A percentile compares a stretch with the other conserved stretches of the same genome.
phyloP scores from a whole-genome alignment of 1,284 basidiomycete genomes.

The Stygiomarasmius scandens region DNA sequence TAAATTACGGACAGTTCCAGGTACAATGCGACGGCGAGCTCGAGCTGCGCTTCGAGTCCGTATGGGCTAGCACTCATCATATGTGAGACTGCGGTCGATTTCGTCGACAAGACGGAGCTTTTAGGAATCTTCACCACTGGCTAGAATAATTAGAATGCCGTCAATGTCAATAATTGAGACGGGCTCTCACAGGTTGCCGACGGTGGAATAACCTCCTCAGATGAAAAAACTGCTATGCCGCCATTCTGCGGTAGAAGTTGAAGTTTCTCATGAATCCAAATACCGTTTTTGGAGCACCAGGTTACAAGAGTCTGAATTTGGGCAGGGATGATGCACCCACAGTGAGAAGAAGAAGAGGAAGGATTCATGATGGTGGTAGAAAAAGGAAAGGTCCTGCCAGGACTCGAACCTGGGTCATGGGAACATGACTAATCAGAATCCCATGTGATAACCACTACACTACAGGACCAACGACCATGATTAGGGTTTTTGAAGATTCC shows the following conservation, averaged over 20 bases:
- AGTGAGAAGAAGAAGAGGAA: too few species aligned
- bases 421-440: slow-evolving; percentile 1
- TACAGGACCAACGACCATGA: not conserved
- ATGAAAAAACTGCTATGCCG: slow-evolving; percentile 44
- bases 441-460: slow-evolving; percentile 8
- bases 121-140: slow-evolving; percentile 72
- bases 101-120: slow-evolving; percentile 61
- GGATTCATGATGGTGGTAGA: too few species aligned
- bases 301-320: slow-evolving; percentile 23
- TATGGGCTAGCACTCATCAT: slow-evolving; percentile 47
- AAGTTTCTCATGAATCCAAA: slow-evolving; percentile 51
- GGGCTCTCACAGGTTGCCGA: slow-evolving; percentile 39
- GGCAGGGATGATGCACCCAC: too few species aligned
- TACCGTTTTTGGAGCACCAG: slow-evolving; percentile 49
- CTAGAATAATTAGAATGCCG: not conserved
- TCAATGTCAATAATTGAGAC: slow-evolving; percentile 18
- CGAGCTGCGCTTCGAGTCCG: slow-evolving; percentile 60
- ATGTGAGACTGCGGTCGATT: slow-evolving; percentile 51
- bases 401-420: slow-evolving; percentile 6
- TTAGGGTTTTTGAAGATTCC: too few species aligned
- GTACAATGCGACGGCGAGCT: slow-evolving; percentile 64
- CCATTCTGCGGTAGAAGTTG: slow-evolving; percentile 33
- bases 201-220: slow-evolving; percentile 36
- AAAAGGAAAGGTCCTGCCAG: slow-evolving; percentile 3
- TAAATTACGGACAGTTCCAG: slow-evolving; percentile 59